These are phyloP conservation scores for Huntiella omanensis DNA, from an alignment of 2,329 filamentous ascomycete genomes.

Conservation along the genomic window DNA sequence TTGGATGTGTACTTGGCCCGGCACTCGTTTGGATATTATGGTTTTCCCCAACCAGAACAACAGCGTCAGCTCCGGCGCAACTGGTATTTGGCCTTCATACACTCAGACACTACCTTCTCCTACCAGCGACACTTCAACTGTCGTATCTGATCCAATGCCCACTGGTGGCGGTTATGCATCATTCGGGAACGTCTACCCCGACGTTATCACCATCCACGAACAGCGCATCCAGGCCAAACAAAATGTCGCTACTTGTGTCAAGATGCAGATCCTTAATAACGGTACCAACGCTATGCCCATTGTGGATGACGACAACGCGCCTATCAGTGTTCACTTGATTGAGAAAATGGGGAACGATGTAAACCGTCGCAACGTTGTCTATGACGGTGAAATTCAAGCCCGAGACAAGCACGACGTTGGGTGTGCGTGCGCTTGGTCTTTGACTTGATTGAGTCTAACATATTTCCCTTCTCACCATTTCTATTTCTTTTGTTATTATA, in stretches of 20 bases:
- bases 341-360: conserved; percentile 17
- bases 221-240: conserved; percentile 23
- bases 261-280: conserved; percentile 24
- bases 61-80: conserved; percentile 15
- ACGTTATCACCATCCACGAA: conserved; percentile 36
- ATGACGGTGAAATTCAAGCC: background rate
- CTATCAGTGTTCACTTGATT: conserved; percentile 25
- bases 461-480: background rate
- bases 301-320: conserved; percentile 20
- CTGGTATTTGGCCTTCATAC: conserved; percentile 6
- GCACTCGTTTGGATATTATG: conserved; percentile 35
- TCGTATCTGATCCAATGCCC: background rate
- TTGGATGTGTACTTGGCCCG: conserved; percentile 41
- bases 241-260: conserved; percentile 24
- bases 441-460: conserved; percentile 2
- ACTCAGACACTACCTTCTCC: conserved; percentile 9
- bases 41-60: conserved; percentile 36
- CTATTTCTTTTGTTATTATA: background rate
- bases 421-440: conserved; percentile 8
- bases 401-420: background rate
- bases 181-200: conserved; percentile 23
- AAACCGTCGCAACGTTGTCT: conserved; percentile 1
- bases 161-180: background rate
- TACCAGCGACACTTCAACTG: background rate
- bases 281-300: conserved; percentile 21